Evolutionary conservation across 2,329 filamentous ascomycete species (phyloP), one percentile per base, ranked within the genome.

Genomic region (Periconia sp.): DNA sequence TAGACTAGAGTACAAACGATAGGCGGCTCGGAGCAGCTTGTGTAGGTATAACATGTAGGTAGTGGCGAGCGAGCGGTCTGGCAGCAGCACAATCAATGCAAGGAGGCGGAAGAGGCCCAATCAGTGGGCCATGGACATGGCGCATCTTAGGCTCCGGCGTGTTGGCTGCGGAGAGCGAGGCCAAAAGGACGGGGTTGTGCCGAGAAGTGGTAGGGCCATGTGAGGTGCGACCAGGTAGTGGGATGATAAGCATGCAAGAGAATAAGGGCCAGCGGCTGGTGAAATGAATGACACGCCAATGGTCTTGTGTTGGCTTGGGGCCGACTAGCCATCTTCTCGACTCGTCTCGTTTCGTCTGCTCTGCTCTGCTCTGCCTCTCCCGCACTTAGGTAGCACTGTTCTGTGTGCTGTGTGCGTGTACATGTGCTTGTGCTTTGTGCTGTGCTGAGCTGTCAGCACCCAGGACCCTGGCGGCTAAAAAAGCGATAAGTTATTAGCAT

Each of bases 21-120:
- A 57, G 55, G 60, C 59, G 58, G 59, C 45, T 61, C 61, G 65
- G 64, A 5, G 54, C 59, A 45, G 37, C 43, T 41, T 41, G 27
- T 55, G n/a, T 52, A 55, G 33, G 10, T 6, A 5, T 37, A 37
- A 11, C 8, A 8, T 3, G 23, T 8, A 8, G 30, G 37, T 60
- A 61, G 60, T 63, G 63, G 68, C 70, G 69, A 71, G 69, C 64
- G 69, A 8, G 23, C 23, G 8, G 68, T 67, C 63, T 66, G 57
- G 64, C 63, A 57, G 61, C 64, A 61, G 48, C 60, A 64, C 58
- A 65, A 62, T 63, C 54, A 41, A 62, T 59, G 60, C 56, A 45
- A 53, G 33, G 33, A 18, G 17, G 52, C 45, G 47, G 27, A 20
- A 37, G 11, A 49, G 15, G 52, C 31, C 70, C 69, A 73, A 72